These are phyloP conservation scores for Phoma sp. DNA, from an alignment of 2,329 filamentous ascomycete species.

Conservation along the genomic window DNA sequence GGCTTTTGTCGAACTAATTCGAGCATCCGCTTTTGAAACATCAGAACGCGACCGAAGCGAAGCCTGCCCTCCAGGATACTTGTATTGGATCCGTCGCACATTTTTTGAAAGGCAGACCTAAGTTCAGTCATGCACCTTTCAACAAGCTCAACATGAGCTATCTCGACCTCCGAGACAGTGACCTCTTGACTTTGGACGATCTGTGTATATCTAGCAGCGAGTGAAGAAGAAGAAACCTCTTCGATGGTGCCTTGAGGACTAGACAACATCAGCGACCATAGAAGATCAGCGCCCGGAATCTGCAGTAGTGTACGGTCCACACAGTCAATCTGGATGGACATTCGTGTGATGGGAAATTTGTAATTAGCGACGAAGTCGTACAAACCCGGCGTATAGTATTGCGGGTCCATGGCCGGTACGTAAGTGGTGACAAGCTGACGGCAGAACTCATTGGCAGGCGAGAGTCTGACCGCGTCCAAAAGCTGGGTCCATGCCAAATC, in stretches of 20 bases:
- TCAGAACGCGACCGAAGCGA: slow-evolving; percentile 41
- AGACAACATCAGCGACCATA: slow-evolving; percentile 84
- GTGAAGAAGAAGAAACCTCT: slow-evolving; percentile 68
- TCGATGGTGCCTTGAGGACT: slow-evolving; percentile 71
- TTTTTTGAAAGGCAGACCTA: slow-evolving; percentile 25
- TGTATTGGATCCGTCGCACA: slow-evolving; percentile 14
- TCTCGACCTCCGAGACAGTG: slow-evolving; percentile 56
- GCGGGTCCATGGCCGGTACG: slow-evolving; percentile 63
- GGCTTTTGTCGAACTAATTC: slow-evolving; percentile 37
- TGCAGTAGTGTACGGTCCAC: slow-evolving; percentile 50
- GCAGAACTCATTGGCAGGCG: slow-evolving; percentile 39
- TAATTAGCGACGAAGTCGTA: slow-evolving; percentile 67
- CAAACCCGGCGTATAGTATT: slow-evolving; percentile 66
- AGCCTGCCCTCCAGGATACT: slow-evolving; percentile 27
- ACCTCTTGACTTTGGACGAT: slow-evolving; percentile 45
- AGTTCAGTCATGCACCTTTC: slow-evolving; percentile 74
- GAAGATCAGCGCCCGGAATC: slow-evolving; percentile 66
- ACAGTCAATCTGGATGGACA: slow-evolving; percentile 22
- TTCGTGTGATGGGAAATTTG: slow-evolving; percentile 30
- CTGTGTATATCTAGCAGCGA: slow-evolving; percentile 77
- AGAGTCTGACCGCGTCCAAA: slow-evolving; percentile 27
- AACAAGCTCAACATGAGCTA: slow-evolving; percentile 73
- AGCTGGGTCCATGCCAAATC: slow-evolving; percentile 67
- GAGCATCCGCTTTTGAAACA: slow-evolving; percentile 46
- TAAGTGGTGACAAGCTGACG: slow-evolving; percentile 53